Base-by-base conservation (phyloP, 1,284 basidiomycete species). In the Uromyces viciae-fabae region DNA sequence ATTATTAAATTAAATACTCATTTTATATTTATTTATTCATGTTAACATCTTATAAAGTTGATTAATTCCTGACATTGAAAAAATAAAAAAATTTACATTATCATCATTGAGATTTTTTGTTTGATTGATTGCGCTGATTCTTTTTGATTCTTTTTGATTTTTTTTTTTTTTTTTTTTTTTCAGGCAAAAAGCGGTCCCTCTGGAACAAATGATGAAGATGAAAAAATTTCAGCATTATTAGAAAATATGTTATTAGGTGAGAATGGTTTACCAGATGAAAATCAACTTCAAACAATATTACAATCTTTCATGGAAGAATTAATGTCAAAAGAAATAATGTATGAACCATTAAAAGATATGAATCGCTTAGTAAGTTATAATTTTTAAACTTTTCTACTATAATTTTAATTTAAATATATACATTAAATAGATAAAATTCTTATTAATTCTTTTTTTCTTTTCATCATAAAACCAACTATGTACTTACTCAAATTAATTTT, bases 291-390 rank as follows among this genome's bases (percentile, higher is more conserved):
- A 69, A 90, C 90, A 11, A 88, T 97, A 83, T 88, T 99, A 31
- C 94, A 98, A 86, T 90, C 88, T 54, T 94, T 98, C 92, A 94
- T 96, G 95, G 89, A 90, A 22, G 92, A 95, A 85, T 89, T 99
- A 66, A 94, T 99, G 93, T 92, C 91, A 86, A 95, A 94, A 85
- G 94, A 98, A 1, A 90, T 98, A 14, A 87, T 97, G 25, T 94
- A 98, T 84, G 95, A 97, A 83, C 95, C 96, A 0, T 87, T 98
- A 84, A 92, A 92, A 83, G 96, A 98, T 85, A 87, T 99, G 42
- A 88, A 90, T 22, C 90, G 92, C 22, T 94, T 95, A 87, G 95
- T 93, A 83, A 76, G 86, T 83, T 25, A 11, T n/a, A 38, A 66
- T 66, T 69, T 81, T 82, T 54, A 74, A 77, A 9, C 8, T 52